Percentiles rank a stretch among this genome's conserved stretches.
phyloP scores from a whole-genome alignment of 1,139 yeast species.

The Suhomyces atakaporum region DNA sequence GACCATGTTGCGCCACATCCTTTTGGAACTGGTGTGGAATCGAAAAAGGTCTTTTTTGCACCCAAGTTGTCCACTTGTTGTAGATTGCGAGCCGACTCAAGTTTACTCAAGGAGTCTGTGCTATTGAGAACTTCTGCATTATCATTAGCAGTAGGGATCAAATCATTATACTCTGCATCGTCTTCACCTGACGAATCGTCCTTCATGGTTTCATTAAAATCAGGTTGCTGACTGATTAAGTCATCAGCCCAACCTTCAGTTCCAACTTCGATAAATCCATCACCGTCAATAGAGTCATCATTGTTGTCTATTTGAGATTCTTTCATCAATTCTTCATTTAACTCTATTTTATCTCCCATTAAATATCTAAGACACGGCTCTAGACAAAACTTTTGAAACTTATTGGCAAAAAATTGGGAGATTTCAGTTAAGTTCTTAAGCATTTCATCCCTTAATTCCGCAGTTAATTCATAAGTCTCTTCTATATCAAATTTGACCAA shows the following conservation, averaged over 20 bases:
- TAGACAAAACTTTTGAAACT: constrained; percentile 63
- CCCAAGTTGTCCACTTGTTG: constrained; percentile 7
- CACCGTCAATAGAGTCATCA: constrained; percentile 23
- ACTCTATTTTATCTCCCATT: constrained; percentile 75
- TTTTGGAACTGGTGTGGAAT: constrained; percentile 87
- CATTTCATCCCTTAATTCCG: constrained; percentile 52
- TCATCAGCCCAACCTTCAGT: constrained; percentile 51
- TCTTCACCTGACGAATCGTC: constrained; percentile 36
- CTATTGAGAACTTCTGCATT: constrained; percentile 15
- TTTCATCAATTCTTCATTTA: constrained; percentile 39
- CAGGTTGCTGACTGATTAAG: constrained; percentile 41
- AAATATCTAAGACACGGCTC: constrained; percentile 79
- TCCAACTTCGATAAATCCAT: constrained; percentile 34
- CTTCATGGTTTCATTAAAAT: constrained; percentile 24
- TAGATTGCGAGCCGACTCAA: neutral
- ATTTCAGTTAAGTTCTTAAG: constrained; percentile 54
- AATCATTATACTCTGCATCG: constrained; percentile 35
- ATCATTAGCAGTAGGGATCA: constrained; percentile 33
- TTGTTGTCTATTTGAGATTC: constrained; percentile 21
- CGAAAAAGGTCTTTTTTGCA: constrained; percentile 41
- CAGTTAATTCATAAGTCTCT: constrained; percentile 68
- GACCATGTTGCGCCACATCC: constrained; percentile 95
- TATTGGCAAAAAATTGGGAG: constrained; percentile 55
- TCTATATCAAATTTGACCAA: constrained; percentile 61
- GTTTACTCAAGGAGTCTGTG: constrained; percentile 10